These are phyloP conservation scores for Gaeumannomyces sp. DNA, from an alignment of 2,329 filamentous ascomycete genomes.

Conservation along the genomic window DNA sequence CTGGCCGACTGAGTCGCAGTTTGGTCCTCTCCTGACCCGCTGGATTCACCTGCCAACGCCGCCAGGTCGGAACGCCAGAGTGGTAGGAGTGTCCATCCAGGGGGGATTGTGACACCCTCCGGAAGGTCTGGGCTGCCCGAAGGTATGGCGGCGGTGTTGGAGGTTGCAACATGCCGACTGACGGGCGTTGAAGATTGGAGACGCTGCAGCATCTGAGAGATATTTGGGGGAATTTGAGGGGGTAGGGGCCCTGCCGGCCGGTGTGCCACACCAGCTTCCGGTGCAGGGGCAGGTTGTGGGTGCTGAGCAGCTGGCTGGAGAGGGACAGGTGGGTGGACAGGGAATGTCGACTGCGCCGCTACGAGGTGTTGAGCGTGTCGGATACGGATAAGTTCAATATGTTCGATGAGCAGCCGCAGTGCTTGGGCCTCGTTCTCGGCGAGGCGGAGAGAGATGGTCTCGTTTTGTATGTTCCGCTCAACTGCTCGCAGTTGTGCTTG, in stretches of 20 bases:
- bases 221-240: constrained; percentile 13
- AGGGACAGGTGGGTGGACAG: constrained; percentile 3
- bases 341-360: background rate
- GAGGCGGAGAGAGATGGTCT: constrained; percentile 52
- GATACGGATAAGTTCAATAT: constrained; percentile 58
- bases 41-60: background rate
- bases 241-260: constrained; percentile 7
- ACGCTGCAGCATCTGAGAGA: constrained; percentile 23
- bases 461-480: constrained; percentile 15
- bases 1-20: background rate
- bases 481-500: constrained; percentile 8
- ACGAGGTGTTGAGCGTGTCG: constrained; percentile 15
- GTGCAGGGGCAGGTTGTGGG: background rate
- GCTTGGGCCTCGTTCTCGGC: constrained; percentile 62
- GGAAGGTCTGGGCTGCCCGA: constrained; percentile 56
- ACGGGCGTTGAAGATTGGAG: constrained; percentile 33
- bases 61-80: constrained; percentile 44
- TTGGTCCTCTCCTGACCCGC: background rate
- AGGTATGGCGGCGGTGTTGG: constrained; percentile 45
- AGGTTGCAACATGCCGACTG: constrained; percentile 40
- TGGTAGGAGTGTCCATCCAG: constrained; percentile 59
- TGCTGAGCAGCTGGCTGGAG: background rate
- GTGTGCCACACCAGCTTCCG: background rate
- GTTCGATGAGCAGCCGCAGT: constrained; percentile 61
- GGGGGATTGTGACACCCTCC: constrained; percentile 56